A percentile compares a stretch with the other conserved stretches of the same genome.
These are phyloP conservation scores for Lithohypha guttulata DNA, from an alignment of 2,329 filamentous ascomycete genomes.

Conservation along the genomic window DNA sequence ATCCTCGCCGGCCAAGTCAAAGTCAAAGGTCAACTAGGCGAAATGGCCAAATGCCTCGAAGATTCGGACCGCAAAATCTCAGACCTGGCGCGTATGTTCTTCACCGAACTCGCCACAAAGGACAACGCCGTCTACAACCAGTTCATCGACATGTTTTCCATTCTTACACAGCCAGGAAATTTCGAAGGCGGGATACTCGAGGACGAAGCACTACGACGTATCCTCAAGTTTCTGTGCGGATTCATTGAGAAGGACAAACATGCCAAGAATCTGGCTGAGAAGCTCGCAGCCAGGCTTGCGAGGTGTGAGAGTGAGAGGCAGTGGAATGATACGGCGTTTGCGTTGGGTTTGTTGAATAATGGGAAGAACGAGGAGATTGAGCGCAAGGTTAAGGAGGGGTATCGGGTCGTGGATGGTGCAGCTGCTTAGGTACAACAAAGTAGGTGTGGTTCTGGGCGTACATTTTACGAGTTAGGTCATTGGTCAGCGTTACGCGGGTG, in stretches of 20 bases:
- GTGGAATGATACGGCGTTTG: constrained; percentile 96
- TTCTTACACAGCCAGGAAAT: constrained; percentile 69
- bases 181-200: constrained; percentile 42
- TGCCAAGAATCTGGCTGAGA: constrained; percentile 84
- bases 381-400: constrained; percentile 34
- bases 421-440: constrained; percentile 32
- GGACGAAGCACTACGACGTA: constrained; percentile 74
- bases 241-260: constrained; percentile 99
- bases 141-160: constrained; percentile 97
- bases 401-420: constrained; percentile 53
- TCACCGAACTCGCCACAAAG: constrained; percentile 92
- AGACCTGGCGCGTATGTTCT: constrained; percentile 95
- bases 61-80: constrained; percentile 91
- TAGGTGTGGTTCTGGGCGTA: background rate
- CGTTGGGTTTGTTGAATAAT: constrained; percentile 69
- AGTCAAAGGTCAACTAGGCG: constrained; percentile 94
- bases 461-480: too few relatives aligned
- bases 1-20: constrained; percentile 97
- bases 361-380: constrained; percentile 35
- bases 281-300: constrained; percentile 73
- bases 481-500: too few relatives aligned
- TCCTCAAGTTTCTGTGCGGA: constrained; percentile 83
- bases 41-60: constrained; percentile 98
- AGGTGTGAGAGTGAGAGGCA: constrained; percentile 87
- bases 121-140: constrained; percentile 99